Evolutionary conservation across 805 yeast genomes (phyloP), one percentile per base, ranked within the genome.

Genomic region (Komagataella mondaviorum): DNA sequence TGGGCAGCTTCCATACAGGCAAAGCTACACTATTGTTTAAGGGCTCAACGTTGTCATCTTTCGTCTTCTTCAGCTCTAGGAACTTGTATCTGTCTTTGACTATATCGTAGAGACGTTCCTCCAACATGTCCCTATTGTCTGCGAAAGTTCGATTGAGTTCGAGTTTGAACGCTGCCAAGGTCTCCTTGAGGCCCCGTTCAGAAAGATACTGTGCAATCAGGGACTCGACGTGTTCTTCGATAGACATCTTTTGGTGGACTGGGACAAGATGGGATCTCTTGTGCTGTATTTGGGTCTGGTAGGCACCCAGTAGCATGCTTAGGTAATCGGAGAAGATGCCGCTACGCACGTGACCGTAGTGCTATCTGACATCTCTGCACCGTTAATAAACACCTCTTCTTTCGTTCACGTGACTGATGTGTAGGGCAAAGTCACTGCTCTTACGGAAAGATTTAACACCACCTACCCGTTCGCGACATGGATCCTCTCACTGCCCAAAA

Each of bases 141-240:
- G 51, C 50, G 16, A 72, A 61, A 4, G 69, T 64, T 46, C 54
- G 62, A 8, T 77, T 75, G 48, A 69, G 59, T 52, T 78, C 82
- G 14, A 57, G 54, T 55, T 80, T 75, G 48, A 83, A 76, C 2
- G 67, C 58, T n/a, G 63, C 59, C 12, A 82, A 62, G 0, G 90
- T 77, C 0, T 65, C 66, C 1, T 51, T 54, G 48, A 71, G 72
- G 0, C 78, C 76, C 24, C 78, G 70, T n/a, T 71, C 65, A 24
- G 70, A 61, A n/a, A 85, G 69, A 55, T 76, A 84, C 30, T 80
- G 78, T 0, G 86, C 88, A 10, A 85, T 69, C 36, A 83, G 62
- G 2, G 67, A 18, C 51, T 49, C 47, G 16, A 48, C 57, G 17
- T 66, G 62, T 2, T 68, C 60, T 12, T 51, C 10, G n/a, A 45